phyloP scores from a whole-genome alignment of 441 rosid genomes.

The Jatropha podagrica region DNA sequence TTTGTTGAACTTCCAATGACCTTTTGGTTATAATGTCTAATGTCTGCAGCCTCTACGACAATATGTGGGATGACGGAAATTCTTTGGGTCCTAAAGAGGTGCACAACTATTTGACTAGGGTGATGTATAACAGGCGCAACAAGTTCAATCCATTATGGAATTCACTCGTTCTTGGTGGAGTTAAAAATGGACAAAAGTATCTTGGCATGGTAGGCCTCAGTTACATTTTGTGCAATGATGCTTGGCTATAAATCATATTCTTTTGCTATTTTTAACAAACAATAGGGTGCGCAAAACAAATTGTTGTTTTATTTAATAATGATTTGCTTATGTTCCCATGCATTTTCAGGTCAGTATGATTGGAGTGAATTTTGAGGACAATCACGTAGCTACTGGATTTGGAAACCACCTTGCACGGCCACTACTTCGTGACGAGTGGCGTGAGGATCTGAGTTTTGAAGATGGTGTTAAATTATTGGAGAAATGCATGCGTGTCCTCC shows the following conservation, averaged over 20 bases:
- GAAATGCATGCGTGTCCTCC: constrained; percentile 97
- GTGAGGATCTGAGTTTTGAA: constrained; percentile 82
- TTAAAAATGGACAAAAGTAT: constrained; percentile 89
- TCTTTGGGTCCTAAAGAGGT: constrained; percentile 99
- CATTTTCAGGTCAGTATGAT: constrained; percentile 75
- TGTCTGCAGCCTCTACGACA: constrained; percentile 80
- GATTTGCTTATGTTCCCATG: constrained; percentile 3
- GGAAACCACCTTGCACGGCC: constrained; percentile 98
- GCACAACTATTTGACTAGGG: constrained; percentile 89
- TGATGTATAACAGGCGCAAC: constrained; percentile 96
- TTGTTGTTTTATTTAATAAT: neutral
- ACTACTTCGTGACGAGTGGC: constrained; percentile 97
- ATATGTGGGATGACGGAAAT: constrained; percentile 99
- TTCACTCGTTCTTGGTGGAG: constrained; percentile 96
- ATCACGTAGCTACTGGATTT: constrained; percentile 95
- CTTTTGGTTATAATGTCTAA: constrained; percentile 18
- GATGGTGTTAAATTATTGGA: constrained; percentile 91
- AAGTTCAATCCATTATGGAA: constrained; percentile 97
- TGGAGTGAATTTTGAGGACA: constrained; percentile 89
- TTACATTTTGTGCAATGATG: constrained; percentile 9
- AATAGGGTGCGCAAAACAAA: neutral
- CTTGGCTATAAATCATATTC: neutral
- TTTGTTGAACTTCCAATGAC: neutral
- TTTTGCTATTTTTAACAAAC: neutral
- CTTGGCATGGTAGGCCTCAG: constrained; percentile 73